Conservation (phyloP, 768 basidiomycete genomes). For the Pilatotrama ljubarskyi region DNA sequence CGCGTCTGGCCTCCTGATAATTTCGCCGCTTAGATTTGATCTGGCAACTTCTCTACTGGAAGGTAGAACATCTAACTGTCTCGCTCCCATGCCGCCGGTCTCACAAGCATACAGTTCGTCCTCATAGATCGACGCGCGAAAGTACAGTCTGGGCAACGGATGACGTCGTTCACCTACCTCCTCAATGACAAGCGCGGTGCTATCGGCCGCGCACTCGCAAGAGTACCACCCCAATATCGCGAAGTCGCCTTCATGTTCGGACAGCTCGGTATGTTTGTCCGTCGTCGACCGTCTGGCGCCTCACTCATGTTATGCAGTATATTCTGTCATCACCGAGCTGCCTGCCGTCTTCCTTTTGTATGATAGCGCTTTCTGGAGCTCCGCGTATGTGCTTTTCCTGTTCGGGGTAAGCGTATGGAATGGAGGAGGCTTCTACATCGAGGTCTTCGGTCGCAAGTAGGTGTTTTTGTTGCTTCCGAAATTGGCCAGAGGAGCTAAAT, state of each 20-base stretch:
- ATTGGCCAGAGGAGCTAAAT: background rate
- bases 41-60: slow-evolving; percentile 96
- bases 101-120: slow-evolving; percentile 59
- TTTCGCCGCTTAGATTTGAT: slow-evolving; percentile 63
- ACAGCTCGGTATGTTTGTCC: slow-evolving; percentile 69
- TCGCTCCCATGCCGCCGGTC: background rate
- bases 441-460: slow-evolving; percentile 95
- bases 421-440: slow-evolving; percentile 93
- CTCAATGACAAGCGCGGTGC: slow-evolving; percentile 84
- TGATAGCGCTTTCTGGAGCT: slow-evolving; percentile 76
- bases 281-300: background rate
- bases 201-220: slow-evolving; percentile 72
- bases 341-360: slow-evolving; percentile 85
- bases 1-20: slow-evolving; percentile 14
- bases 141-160: slow-evolving; percentile 88
- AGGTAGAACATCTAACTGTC: slow-evolving; percentile 44
- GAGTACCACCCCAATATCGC: slow-evolving; percentile 60
- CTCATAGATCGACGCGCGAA: slow-evolving; percentile 85
- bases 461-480: slow-evolving; percentile 33
- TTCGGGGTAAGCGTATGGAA: slow-evolving; percentile 94
- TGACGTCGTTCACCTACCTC: slow-evolving; percentile 87
- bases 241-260: slow-evolving; percentile 80
- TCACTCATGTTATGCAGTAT: slow-evolving; percentile 49
- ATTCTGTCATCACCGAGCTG: slow-evolving; percentile 82
- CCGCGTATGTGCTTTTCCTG: slow-evolving; percentile 72